Evolutionary conservation across 805 yeast genomes (phyloP).

Genomic region (Yarrowia sp.): DNA sequence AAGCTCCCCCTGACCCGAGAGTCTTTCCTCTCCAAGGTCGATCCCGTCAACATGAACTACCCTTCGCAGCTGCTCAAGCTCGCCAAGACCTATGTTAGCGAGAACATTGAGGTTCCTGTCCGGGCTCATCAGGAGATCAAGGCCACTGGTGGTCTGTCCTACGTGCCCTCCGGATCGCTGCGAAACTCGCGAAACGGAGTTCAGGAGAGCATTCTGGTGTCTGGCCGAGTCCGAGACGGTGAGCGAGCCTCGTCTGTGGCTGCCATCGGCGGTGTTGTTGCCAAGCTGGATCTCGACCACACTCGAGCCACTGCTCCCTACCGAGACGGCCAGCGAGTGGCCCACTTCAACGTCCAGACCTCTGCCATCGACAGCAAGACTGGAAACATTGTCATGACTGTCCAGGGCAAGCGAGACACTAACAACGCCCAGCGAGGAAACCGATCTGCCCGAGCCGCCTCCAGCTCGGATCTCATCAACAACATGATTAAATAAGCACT

Average conservation of each 20-base stretch:
- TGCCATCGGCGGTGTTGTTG: conserved; percentile 13
- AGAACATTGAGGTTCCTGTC: background rate
- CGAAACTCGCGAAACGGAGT: conserved; percentile 24
- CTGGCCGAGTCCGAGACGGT: conserved; percentile 24
- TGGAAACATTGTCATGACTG: conserved; percentile 9
- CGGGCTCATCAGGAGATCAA: conserved; percentile 14
- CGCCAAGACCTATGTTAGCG: conserved; percentile 11
- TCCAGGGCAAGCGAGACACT: conserved; percentile 23
- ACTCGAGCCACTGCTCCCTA: conserved; percentile 17
- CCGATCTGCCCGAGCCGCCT: conserved; percentile 13
- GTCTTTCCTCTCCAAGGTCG: conserved; percentile 10
- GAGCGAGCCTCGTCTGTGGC: conserved; percentile 2
- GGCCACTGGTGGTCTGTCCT: conserved; percentile 26
- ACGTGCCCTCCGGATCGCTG: conserved; percentile 23
- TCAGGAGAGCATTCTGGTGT: conserved; percentile 14
- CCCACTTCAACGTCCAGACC: conserved; percentile 12
- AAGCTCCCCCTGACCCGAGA: conserved; percentile 23
- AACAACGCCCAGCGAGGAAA: background rate
- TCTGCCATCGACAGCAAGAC: conserved; percentile 17
- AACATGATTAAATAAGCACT: conserved; percentile 25
- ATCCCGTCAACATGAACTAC: conserved; percentile 14
- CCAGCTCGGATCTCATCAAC: conserved; percentile 21
- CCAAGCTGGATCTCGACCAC: conserved; percentile 13
- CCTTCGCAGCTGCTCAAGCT: conserved; percentile 23
- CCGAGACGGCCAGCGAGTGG: conserved; percentile 5